Evolutionary conservation across 176 grass and related monocot species (phyloP).

Genomic region (Carex scoparia): DNA sequence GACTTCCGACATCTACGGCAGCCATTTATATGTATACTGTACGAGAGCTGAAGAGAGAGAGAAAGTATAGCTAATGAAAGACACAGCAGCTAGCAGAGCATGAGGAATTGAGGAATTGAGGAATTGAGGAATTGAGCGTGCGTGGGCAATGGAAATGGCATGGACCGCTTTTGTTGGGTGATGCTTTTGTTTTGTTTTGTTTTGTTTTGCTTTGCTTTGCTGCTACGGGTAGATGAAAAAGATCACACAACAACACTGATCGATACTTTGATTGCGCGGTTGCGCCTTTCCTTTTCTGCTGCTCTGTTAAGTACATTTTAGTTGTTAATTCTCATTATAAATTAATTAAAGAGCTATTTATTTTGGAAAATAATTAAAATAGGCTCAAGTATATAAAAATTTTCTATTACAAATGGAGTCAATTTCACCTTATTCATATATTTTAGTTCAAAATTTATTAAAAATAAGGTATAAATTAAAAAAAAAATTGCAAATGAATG

Average conservation of each 20-base stretch:
- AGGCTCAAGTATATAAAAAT: background rate
- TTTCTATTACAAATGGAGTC: too few species aligned
- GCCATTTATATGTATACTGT: background rate
- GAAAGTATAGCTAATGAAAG: too few species aligned
- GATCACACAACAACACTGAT: background rate
- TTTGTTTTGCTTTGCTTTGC: background rate
- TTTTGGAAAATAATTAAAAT: background rate
- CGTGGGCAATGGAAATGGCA: background rate
- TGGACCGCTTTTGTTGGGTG: background rate
- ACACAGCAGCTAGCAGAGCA: background rate
- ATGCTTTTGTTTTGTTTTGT: background rate
- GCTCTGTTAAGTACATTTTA: too few species aligned
- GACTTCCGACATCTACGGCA: background rate
- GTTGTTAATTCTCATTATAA: too few species aligned
- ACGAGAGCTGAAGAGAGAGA: background rate
- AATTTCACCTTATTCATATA: too few species aligned
- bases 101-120: background rate
- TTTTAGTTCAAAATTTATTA: too few species aligned
- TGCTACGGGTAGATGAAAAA: conserved; percentile 13
- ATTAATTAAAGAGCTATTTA: too few species aligned
- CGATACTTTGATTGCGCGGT: background rate
- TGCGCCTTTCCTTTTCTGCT: background rate
- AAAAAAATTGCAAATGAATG: too few species aligned
- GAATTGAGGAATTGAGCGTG: background rate
- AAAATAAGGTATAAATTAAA: too few species aligned